Conservation (phyloP, 2,329 filamentous ascomycete genomes). For the Diaporthe citrichinensis region DNA sequence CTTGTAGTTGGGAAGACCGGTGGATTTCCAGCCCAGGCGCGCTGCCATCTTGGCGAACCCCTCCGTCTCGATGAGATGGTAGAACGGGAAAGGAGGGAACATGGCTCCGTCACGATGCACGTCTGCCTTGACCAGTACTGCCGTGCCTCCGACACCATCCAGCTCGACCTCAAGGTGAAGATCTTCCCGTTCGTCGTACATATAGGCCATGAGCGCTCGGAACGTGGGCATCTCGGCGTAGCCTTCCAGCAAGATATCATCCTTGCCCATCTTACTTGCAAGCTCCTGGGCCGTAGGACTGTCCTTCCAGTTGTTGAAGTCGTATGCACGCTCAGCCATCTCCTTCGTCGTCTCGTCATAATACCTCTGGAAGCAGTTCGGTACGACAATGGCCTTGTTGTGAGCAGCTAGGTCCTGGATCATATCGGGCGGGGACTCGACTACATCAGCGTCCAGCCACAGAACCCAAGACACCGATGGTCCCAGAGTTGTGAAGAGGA, state of each 20-base stretch:
- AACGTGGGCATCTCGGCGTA: slow-evolving; percentile 96
- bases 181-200: slow-evolving; percentile 73
- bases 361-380: slow-evolving; percentile 95
- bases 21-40: slow-evolving; percentile 86
- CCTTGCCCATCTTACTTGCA: slow-evolving; percentile 84
- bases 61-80: slow-evolving; percentile 97
- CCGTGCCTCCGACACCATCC: slow-evolving; percentile 94
- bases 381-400: slow-evolving; percentile 91
- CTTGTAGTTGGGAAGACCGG: slow-evolving; percentile 96
- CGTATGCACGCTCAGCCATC: slow-evolving; percentile 86
- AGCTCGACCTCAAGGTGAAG: slow-evolving; percentile 77
- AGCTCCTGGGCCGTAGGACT: slow-evolving; percentile 83
- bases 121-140: slow-evolving; percentile 93
- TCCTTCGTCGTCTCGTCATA: slow-evolving; percentile 77
- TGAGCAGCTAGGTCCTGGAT: slow-evolving; percentile 93
- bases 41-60: slow-evolving; percentile 98
- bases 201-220: slow-evolving; percentile 89
- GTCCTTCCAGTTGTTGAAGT: slow-evolving; percentile 98
- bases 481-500: slow-evolving; percentile 94
- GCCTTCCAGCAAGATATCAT: slow-evolving; percentile 94
- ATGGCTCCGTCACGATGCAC: slow-evolving; percentile 98
- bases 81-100: slow-evolving; percentile 97
- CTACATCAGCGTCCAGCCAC: slow-evolving; percentile 93
- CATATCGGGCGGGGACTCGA: slow-evolving; percentile 86
- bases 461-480: slow-evolving; percentile 95